These are phyloP conservation scores for Stemphylium lycopersici DNA, from an alignment of 2,329 filamentous ascomycete species.

Conservation along the genomic window DNA sequence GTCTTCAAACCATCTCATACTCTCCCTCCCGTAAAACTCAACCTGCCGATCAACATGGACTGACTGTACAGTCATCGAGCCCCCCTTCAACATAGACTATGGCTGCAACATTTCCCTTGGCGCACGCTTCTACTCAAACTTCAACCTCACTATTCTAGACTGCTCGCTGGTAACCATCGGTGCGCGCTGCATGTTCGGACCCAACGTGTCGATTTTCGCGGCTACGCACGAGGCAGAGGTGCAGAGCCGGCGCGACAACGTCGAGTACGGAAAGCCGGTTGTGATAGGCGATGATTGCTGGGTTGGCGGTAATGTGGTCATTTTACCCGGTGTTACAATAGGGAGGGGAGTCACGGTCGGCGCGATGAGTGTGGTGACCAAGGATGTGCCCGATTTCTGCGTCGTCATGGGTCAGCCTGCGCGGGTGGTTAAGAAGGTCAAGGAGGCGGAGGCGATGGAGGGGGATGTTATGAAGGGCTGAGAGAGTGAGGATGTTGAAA, in stretches of 20 bases:
- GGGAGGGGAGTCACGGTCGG: conserved; percentile 76
- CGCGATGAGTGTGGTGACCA: conserved; percentile 84
- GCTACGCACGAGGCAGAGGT: conserved; percentile 61
- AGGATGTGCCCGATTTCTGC: conserved; percentile 68
- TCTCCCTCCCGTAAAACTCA: background rate
- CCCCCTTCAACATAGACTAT: conserved; percentile 68
- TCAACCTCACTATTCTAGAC: conserved; percentile 61
- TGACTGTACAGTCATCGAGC: conserved; percentile 57
- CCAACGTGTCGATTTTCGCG: conserved; percentile 59
- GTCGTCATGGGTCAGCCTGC: conserved; percentile 72
- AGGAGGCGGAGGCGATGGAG: conserved; percentile 16
- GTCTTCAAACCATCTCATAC: background rate
- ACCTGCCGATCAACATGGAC: background rate
- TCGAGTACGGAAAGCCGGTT: conserved; percentile 58
- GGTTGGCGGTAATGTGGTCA: conserved; percentile 57
- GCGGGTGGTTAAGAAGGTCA: conserved; percentile 55
- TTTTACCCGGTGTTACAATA: conserved; percentile 79
- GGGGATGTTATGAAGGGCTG: conserved; percentile 6
- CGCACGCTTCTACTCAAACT: conserved; percentile 68
- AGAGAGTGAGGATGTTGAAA: background rate
- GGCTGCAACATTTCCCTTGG: conserved; percentile 69
- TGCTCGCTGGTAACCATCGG: conserved; percentile 61
- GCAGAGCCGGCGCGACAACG: conserved; percentile 52
- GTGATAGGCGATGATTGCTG: conserved; percentile 54
- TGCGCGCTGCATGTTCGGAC: conserved; percentile 59